Percentiles rank a stretch among this genome's conserved stretches.
phyloP scores from a whole-genome alignment of 129 eudicot species.

The Helianthus tuberosus region DNA sequence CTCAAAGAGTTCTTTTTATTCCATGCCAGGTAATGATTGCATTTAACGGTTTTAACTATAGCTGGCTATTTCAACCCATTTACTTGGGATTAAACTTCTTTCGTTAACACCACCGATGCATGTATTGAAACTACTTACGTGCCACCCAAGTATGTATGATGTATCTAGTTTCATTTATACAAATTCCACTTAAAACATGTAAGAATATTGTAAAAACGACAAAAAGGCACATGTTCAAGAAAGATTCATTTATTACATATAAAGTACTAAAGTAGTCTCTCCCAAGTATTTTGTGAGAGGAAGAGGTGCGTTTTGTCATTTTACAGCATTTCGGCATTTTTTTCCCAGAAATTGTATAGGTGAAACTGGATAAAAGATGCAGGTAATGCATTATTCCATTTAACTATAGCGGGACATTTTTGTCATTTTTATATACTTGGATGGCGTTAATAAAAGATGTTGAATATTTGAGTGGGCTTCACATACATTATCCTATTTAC shows the following conservation, averaged over 20 bases:
- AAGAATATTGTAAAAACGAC: background rate
- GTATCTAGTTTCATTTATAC: background rate
- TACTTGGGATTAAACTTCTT: background rate
- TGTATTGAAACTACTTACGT: background rate
- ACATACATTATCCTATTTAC: too few species aligned
- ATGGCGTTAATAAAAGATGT: background rate
- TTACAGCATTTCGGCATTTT: background rate
- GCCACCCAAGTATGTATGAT: background rate
- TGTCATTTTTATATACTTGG: background rate
- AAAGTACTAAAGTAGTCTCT: background rate
- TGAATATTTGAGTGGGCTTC: too few species aligned
- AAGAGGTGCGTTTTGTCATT: background rate
- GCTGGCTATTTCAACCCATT: background rate
- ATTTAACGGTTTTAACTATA: background rate
- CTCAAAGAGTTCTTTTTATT: conserved; percentile 86
- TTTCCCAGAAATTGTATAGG: background rate
- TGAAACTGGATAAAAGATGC: background rate
- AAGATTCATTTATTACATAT: background rate
- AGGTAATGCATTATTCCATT: background rate
- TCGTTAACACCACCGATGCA: background rate
- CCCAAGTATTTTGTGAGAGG: background rate
- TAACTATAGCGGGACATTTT: background rate
- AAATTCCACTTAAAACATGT: background rate
- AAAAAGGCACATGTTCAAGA: background rate
- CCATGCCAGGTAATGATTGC: conserved; percentile 81